Base-by-base conservation (phyloP, 1,284 basidiomycete genomes). In the Schizophyllum commune region DNA sequence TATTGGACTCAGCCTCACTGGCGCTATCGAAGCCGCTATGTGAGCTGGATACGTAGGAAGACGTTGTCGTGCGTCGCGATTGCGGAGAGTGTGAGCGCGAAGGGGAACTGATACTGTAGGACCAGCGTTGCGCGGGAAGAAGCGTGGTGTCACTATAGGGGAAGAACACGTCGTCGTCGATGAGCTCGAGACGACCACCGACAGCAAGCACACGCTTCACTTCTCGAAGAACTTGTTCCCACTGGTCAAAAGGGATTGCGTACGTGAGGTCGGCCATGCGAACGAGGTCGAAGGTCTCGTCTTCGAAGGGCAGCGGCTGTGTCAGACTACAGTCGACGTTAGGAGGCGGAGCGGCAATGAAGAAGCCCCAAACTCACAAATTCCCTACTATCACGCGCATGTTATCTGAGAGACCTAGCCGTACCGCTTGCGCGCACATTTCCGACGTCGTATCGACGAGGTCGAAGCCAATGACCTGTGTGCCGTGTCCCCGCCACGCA, bases 351-450 rank as follows among this genome's bases (percentile, higher is more conserved):
- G 22, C 11, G 58, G 52, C 60, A 55, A 72, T 79, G 59, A 65
- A 89, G 86, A 89, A 71, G 68, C 89, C 84, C 34, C 83, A n/a
- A 85, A 61, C 84, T 82, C 0, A 85, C 72, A 15, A 88, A 67
- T 61, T 79, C 73, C 33, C 68, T 65, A 58, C 73, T 67, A 19
- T 68, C 66, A 19, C 71, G 69, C 5, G 67, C 58, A 11, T 67
- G 63, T 11, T 79, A 67, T 1, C 70, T 63, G 22, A 67, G 64
- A 2, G 86, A 71, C 54, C 79, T 75, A n/a, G 86, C 86, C 65
- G 89, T 87, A 47, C 13, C 2, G 39, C 39, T 17, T 47, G 13
- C 13, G 9, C 39, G 13, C 39, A 47, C 39, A 47, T 47, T 8
- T 47, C 17, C 13, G 13, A 13, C 13, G 39, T 47, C 32, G 81